These are phyloP conservation scores for Fraxinus albicans DNA, from an alignment of 305 asterid genomes.

Conservation along the genomic window DNA sequence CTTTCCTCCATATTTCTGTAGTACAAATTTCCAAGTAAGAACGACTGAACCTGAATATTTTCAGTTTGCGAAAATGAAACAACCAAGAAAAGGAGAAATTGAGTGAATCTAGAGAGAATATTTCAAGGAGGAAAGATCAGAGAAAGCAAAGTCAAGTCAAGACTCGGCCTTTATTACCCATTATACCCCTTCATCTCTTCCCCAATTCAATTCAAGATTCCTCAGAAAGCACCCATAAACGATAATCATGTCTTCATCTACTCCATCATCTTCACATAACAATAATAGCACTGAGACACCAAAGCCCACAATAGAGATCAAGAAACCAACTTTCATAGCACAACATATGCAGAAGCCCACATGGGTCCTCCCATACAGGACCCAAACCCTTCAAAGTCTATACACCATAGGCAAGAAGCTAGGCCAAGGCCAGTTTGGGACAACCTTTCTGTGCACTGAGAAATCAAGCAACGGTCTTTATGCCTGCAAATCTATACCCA, in stretches of 20 bases:
- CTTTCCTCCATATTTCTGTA: not conserved
- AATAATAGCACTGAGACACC: constrained; percentile 15
- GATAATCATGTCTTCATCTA: constrained; percentile 43
- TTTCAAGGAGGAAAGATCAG: not conserved
- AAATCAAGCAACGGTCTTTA: not conserved
- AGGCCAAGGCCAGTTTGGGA: not conserved
- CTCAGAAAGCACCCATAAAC: constrained; percentile 16
- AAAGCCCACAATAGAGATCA: not conserved
- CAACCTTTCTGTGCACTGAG: not conserved
- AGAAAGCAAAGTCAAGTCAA: not conserved
- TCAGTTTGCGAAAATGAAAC: not conserved
- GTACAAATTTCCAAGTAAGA: not conserved
- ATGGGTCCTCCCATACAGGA: not conserved
- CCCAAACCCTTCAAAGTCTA: not conserved
- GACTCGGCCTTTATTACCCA: not conserved
- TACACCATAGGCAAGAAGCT: not conserved
- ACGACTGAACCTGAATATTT: not conserved
- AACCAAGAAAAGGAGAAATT: not conserved
- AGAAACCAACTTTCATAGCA: not conserved
- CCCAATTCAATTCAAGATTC: constrained; percentile 26
- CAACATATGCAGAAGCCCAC: not conserved
- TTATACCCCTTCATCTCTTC: constrained; percentile 2
- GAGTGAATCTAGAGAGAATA: constrained; percentile 20
- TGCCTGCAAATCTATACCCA: not conserved
- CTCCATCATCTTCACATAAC: constrained; percentile 34